Conservation (phyloP, 2,329 filamentous ascomycete genomes). For the Aspergillus tubingensis region DNA sequence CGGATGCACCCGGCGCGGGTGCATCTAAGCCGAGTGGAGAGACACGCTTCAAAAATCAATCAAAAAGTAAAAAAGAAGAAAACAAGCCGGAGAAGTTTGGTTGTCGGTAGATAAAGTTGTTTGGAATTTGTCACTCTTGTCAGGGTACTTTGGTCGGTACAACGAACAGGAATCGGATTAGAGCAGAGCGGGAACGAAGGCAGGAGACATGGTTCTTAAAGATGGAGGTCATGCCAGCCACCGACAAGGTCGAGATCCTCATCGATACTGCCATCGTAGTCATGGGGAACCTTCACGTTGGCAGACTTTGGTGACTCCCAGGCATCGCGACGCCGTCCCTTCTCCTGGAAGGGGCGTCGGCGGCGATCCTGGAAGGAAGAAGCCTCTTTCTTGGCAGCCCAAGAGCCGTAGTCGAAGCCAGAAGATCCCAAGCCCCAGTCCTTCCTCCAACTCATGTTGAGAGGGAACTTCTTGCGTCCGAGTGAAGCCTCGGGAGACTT, state of each 20-base stretch:
- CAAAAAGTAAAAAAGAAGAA: not conserved
- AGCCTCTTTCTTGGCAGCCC: conserved; percentile 36
- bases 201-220: conserved; percentile 44
- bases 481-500: conserved; percentile 56
- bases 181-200: conserved; percentile 14
- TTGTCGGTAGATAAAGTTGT: not conserved
- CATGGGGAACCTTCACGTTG: conserved; percentile 35
- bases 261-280: conserved; percentile 58
- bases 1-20: conserved; percentile 4
- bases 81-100: conserved; percentile 8
- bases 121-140: conserved; percentile 10
- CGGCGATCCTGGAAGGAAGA: conserved; percentile 32
- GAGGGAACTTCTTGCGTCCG: conserved; percentile 50
- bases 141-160: conserved; percentile 17
- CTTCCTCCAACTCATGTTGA: conserved; percentile 45
- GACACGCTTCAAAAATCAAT: conserved; percentile 8
- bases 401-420: conserved; percentile 39
- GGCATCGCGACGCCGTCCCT: conserved; percentile 50
- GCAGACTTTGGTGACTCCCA: conserved; percentile 33
- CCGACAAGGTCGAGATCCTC: conserved; percentile 93
- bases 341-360: conserved; percentile 44
- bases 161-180: conserved; percentile 21
- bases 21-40: conserved; percentile 2
- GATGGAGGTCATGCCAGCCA: conserved; percentile 75
- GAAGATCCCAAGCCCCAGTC: conserved; percentile 42